These are phyloP conservation scores for Kodamaea anthophila DNA, from an alignment of 1,139 yeast species.

Conservation along the genomic window DNA sequence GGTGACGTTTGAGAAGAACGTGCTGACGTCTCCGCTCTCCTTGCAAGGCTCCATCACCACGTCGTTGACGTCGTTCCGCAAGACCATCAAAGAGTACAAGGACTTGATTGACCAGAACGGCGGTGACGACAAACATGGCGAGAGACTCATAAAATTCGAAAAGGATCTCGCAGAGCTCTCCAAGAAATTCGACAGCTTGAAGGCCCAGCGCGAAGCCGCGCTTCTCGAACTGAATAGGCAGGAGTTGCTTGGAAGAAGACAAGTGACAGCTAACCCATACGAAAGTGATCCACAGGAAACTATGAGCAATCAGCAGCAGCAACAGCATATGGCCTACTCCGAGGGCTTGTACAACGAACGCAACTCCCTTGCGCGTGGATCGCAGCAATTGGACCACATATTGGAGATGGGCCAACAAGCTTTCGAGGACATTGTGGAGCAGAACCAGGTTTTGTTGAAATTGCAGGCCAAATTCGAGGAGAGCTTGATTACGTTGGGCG, in stretches of 20 bases:
- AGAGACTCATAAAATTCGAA: conserved; percentile 56
- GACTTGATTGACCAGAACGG: conserved; percentile 58
- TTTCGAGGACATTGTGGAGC: conserved; percentile 80
- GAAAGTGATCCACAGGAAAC: conserved; percentile 8
- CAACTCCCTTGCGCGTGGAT: conserved; percentile 61
- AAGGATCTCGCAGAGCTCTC: conserved; percentile 52
- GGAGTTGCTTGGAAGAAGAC: conserved; percentile 57
- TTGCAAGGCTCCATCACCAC: conserved; percentile 82
- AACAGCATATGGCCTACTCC: conserved; percentile 36
- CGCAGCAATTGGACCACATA: conserved; percentile 80
- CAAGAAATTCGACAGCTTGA: conserved; percentile 56
- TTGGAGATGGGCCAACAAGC: conserved; percentile 85
- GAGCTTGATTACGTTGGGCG: conserved; percentile 75
- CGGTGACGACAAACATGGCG: conserved; percentile 55
- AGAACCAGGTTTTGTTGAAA: conserved; percentile 62
- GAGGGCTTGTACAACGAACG: conserved; percentile 70
- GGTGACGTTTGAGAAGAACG: conserved; percentile 57
- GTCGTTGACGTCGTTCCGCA: conserved; percentile 64
- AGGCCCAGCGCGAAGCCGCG: conserved; percentile 57
- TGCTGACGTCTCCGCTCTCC: conserved; percentile 66
- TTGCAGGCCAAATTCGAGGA: conserved; percentile 63
- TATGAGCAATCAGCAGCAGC: conserved; percentile 20
- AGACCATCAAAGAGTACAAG: conserved; percentile 74
- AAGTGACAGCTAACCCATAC: conserved; percentile 55
- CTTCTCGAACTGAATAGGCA: conserved; percentile 49